phyloP scores from a whole-genome alignment of 2,329 filamentous ascomycete genomes.

The Cercospora brassicicola region DNA sequence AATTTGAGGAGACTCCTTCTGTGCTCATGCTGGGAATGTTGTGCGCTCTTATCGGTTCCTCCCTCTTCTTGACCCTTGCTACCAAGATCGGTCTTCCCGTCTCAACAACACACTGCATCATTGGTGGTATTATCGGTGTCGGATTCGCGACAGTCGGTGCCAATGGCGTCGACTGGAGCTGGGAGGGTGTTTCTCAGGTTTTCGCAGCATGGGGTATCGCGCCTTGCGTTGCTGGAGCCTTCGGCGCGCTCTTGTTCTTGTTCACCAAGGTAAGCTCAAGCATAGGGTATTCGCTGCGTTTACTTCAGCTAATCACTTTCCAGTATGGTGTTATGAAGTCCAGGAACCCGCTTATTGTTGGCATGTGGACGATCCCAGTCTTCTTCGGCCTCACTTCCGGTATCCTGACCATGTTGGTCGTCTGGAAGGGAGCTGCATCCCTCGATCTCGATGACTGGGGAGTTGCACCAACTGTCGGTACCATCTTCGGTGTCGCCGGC shows the following conservation, averaged over 20 bases:
- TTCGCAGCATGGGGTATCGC: conserved; percentile 54
- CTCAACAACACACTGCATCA: conserved; percentile 56
- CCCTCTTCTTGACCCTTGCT: conserved; percentile 55
- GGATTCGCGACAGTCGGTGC: conserved; percentile 55
- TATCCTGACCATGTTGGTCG: conserved; percentile 58
- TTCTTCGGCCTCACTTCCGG: conserved; percentile 50
- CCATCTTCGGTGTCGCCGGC: conserved; percentile 56
- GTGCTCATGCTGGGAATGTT: conserved; percentile 57
- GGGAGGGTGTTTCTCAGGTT: conserved; percentile 60
- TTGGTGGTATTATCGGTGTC: conserved; percentile 39
- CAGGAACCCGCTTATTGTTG: conserved; percentile 50
- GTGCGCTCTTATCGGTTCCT: conserved; percentile 54
- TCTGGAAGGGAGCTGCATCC: conserved; percentile 50
- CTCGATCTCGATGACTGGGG: conserved; percentile 50
- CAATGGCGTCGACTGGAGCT: conserved; percentile 57
- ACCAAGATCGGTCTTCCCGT: conserved; percentile 56
- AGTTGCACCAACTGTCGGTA: conserved; percentile 49
- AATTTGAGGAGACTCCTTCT: conserved; percentile 48
- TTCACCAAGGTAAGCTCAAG: conserved; percentile 37
- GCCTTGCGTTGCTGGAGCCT: conserved; percentile 47
- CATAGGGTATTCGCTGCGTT: neutral
- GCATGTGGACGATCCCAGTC: conserved; percentile 49
- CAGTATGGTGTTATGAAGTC: conserved; percentile 51
- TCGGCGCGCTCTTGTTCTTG: conserved; percentile 51
- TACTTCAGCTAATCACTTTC: neutral